Base-by-base conservation (phyloP, 108 stramenopile species). In the Ochromonas danica region DNA sequence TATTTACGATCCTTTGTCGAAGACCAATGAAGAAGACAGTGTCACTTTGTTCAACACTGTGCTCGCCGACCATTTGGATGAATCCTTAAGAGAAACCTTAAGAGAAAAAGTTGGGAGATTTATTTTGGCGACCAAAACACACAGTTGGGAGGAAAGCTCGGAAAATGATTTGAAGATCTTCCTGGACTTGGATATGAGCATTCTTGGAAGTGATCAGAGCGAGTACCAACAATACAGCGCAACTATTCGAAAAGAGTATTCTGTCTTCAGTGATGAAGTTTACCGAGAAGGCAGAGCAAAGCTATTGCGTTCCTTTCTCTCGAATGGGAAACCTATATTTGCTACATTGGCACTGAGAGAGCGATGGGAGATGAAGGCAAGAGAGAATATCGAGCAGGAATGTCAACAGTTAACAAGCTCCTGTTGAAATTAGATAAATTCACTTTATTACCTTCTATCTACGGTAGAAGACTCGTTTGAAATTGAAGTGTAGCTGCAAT, bases 381-480 rank as follows among this genome's bases (percentile, higher is more conserved):
- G n/a, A n/a, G n/a, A n/a, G n/a, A n/a, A n/a, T n/a, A n/a, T n/a
- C n/a, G n/a, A n/a, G n/a, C n/a, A n/a, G n/a, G n/a, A n/a, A n/a
- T n/a, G n/a, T n/a, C n/a, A n/a, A n/a, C n/a, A n/a, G n/a, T n/a
- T n/a, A n/a, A n/a, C n/a, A n/a, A n/a, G n/a, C n/a, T n/a, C n/a
- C n/a, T n/a, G n/a, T n/a, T n/a, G n/a, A n/a, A n/a, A n/a, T n/a
- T n/a, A n/a, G n/a, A n/a, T n/a, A n/a, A n/a, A n/a, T n/a, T n/a
- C n/a, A n/a, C n/a, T n/a, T 51, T 51, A 22, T 51, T 77, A 31
- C 22, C 22, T 30, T 78, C 82, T 92, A 98, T 63, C 96, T 86
- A 43, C 98, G 88, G 79, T 98, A 99, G 90, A 95, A 93, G 77
- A 91, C 92, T 70, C 91, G 92, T 78, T 93, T 91, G 85, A 98